Percentiles rank a stretch among this genome's conserved stretches.
Evolutionary conservation across 2,329 filamentous ascomycete species (phyloP).

Genomic region (Chrysoporthe deuterocubensis): DNA sequence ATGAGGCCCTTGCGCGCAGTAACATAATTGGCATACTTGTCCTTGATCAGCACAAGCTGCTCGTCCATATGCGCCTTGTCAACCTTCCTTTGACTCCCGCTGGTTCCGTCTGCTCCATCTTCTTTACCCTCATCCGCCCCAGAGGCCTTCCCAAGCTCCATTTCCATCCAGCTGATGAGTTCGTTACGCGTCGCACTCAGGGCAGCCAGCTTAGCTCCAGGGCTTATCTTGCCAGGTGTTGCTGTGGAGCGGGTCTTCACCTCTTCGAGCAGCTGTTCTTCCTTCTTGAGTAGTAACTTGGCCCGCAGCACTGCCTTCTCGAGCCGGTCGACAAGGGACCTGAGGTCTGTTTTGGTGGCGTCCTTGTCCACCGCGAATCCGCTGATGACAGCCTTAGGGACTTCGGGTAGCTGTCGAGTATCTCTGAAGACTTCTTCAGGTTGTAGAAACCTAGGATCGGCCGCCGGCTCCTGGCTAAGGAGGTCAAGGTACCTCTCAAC

Average conservation of each 20-base stretch:
- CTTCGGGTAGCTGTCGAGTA: constrained; percentile 48
- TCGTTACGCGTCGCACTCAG: constrained; percentile 60
- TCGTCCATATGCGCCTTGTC: constrained; percentile 41
- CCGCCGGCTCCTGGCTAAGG: constrained; percentile 56
- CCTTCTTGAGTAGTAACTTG: constrained; percentile 59
- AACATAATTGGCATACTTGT: constrained; percentile 59
- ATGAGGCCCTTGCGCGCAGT: constrained; percentile 54
- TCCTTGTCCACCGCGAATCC: constrained; percentile 50
- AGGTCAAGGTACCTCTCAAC: constrained; percentile 56
- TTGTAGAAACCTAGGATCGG: constrained; percentile 54
- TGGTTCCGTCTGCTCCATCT: constrained; percentile 29
- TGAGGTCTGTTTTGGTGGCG: constrained; percentile 46
- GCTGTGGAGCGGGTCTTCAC: constrained; percentile 45
- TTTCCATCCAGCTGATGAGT: constrained; percentile 69
- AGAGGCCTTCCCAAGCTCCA: constrained; percentile 60
- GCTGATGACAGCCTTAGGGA: constrained; percentile 58
- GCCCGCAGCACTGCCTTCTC: constrained; percentile 63
- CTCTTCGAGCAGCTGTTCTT: constrained; percentile 59
- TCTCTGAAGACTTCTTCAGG: constrained; percentile 52
- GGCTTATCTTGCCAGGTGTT: constrained; percentile 41
- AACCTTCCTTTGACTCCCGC: constrained; percentile 12
- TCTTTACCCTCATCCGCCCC: constrained; percentile 32
- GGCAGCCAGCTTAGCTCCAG: constrained; percentile 53
- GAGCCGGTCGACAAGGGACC: constrained; percentile 53
- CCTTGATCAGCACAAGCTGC: constrained; percentile 52